Evolutionary conservation across 306 rosid genomes (phyloP).

Genomic region (Bauhinia variegata): DNA sequence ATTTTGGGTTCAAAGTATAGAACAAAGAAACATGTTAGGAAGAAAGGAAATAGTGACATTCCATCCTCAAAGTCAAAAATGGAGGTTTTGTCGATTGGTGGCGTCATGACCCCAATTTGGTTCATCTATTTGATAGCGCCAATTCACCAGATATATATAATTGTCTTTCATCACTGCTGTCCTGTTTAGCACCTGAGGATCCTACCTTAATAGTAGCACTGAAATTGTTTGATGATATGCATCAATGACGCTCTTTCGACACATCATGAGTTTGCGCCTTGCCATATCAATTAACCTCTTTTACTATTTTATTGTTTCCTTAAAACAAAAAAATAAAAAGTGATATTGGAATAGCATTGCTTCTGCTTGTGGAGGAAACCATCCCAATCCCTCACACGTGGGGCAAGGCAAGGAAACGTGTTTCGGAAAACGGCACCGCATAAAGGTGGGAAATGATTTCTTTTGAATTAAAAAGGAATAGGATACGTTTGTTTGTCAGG

Average conservation of each 20-base stretch:
- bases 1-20: neutral
- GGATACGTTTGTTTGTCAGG: slow-evolving; percentile 59
- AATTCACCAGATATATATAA: slow-evolving; percentile 32
- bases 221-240: too few species aligned
- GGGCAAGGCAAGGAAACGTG: slow-evolving; percentile 34
- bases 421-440: slow-evolving; percentile 22
- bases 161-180: neutral
- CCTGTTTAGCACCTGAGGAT: neutral
- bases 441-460: neutral
- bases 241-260: too few species aligned
- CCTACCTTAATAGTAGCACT: too few species aligned
- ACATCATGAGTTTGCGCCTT: too few species aligned
- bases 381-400: slow-evolving; percentile 35
- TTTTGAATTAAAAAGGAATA: slow-evolving; percentile 60
- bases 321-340: too few species aligned
- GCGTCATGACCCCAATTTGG: slow-evolving; percentile 13
- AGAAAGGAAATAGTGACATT: neutral
- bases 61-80: too few species aligned
- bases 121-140: slow-evolving; percentile 33
- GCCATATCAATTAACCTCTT: too few species aligned
- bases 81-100: too few species aligned
- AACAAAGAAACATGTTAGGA: slow-evolving; percentile 1
- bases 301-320: too few species aligned
- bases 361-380: slow-evolving; percentile 33
- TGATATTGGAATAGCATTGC: too few species aligned